Percentiles rank a stretch among this genome's conserved stretches.
Conservation (phyloP, 2,329 filamentous ascomycete genomes). For the Leptographium procerum region DNA sequence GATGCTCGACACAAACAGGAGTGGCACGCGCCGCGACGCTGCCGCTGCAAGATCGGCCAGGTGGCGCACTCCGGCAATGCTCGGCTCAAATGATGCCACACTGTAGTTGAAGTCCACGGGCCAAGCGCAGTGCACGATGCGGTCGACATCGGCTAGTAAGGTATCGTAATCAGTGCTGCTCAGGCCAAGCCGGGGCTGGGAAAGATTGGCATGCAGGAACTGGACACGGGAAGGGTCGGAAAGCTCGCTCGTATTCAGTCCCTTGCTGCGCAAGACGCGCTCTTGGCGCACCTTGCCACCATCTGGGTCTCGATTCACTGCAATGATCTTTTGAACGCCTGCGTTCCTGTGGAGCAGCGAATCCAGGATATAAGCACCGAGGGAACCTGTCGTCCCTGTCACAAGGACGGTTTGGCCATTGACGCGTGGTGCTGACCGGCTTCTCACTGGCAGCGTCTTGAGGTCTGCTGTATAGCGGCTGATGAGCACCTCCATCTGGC, state of each 20-base stretch:
- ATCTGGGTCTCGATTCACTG: constrained; percentile 35
- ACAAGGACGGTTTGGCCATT: constrained; percentile 29
- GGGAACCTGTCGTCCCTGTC: constrained; percentile 37
- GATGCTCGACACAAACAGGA: constrained; percentile 34
- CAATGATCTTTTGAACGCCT: constrained; percentile 27
- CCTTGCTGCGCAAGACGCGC: constrained; percentile 13
- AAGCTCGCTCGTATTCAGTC: constrained; percentile 16
- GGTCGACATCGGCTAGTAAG: constrained; percentile 28
- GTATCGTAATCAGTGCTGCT: constrained; percentile 20
- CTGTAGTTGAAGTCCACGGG: constrained; percentile 42
- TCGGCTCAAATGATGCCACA: constrained; percentile 35
- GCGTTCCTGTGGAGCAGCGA: constrained; percentile 16
- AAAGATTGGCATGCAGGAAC: constrained; percentile 38
- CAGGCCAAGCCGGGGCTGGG: constrained; percentile 36
- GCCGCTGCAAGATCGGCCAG: constrained; percentile 28
- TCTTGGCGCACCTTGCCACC: constrained; percentile 27
- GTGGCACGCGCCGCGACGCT: constrained; percentile 22
- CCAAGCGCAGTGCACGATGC: constrained; percentile 43
- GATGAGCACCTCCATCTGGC: constrained; percentile 19
- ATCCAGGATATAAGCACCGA: constrained; percentile 36
- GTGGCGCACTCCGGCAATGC: constrained; percentile 38
- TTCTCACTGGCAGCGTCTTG: constrained; percentile 15
- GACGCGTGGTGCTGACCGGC: constrained; percentile 13
- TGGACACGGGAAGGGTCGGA: constrained; percentile 20
- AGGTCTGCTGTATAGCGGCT: constrained; percentile 24